A percentile compares a stretch with the other conserved stretches of the same genome.
Evolutionary conservation across 441 rosid genomes (phyloP).

Genomic region (Gossypium schwendimanii): DNA sequence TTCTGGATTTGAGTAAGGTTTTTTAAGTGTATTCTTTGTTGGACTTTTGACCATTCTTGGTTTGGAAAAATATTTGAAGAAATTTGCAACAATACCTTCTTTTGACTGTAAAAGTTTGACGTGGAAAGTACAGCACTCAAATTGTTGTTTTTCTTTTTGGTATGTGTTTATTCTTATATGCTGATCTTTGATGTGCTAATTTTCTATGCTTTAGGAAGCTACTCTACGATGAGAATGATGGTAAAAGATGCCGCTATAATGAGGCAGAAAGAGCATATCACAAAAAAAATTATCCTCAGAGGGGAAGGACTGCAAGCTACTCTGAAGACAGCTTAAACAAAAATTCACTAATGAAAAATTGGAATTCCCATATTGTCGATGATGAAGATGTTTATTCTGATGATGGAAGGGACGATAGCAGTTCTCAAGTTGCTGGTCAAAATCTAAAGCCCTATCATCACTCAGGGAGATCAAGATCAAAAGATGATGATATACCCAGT

Average conservation of each 20-base stretch:
- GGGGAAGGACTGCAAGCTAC: constrained; percentile 21
- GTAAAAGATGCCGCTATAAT: constrained; percentile 5
- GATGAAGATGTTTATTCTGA: constrained; percentile 9
- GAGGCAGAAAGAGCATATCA: constrained; percentile 22
- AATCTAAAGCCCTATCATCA: constrained; percentile 13
- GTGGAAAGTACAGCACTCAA: not conserved
- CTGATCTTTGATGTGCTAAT: not conserved
- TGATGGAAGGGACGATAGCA: constrained; percentile 18
- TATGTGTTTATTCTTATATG: not conserved
- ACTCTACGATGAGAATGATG: constrained; percentile 20
- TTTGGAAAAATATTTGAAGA: not conserved
- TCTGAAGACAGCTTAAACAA: constrained; percentile 26
- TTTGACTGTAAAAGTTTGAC: not conserved
- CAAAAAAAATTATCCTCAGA: constrained; percentile 1
- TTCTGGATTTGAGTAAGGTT: not conserved
- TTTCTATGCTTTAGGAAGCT: constrained; percentile 23
- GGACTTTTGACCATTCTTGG: not conserved
- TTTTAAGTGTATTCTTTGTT: not conserved
- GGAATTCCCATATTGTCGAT: not conserved
- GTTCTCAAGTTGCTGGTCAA: constrained; percentile 14
- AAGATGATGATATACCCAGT: constrained; percentile 32
- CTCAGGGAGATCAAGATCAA: constrained; percentile 32
- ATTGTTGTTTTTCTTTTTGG: too few species aligned
- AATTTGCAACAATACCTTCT: not conserved
- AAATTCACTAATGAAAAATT: constrained; percentile 15